phyloP scores from a whole-genome alignment of 805 yeast species.

The Lachancea sp. region DNA sequence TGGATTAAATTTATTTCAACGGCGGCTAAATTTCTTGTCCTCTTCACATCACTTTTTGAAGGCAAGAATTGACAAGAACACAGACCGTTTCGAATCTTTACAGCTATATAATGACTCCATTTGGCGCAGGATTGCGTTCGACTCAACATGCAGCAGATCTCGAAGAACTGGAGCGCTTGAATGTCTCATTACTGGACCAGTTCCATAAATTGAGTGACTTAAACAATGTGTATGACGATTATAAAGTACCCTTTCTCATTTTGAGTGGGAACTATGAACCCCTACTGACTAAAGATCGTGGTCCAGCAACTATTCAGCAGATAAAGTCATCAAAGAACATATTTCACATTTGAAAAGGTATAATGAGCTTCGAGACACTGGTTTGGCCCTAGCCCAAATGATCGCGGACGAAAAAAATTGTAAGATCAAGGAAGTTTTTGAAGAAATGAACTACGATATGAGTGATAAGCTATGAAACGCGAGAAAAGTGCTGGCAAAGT shows the following conservation, averaged over 20 bases:
- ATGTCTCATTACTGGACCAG: not conserved
- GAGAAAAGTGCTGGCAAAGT: too few relatives aligned
- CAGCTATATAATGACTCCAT: not conserved
- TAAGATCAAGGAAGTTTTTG: constrained; percentile 41
- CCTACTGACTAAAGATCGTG: not conserved
- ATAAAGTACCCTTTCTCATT: not conserved
- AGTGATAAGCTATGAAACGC: constrained; percentile 11
- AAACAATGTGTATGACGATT: constrained; percentile 1
- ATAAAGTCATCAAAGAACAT: constrained; percentile 43
- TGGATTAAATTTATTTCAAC: too few relatives aligned
- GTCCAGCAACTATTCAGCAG: constrained; percentile 29
- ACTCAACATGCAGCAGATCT: not conserved
- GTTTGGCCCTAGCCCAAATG: constrained; percentile 48
- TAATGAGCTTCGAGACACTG: constrained; percentile 59
- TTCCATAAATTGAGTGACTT: not conserved
- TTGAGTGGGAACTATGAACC: not conserved
- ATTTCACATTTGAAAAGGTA: constrained; percentile 48
- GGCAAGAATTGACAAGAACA: too few relatives aligned
- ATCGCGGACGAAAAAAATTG: constrained; percentile 54
- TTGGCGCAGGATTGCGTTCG: not conserved
- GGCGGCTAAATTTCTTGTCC: too few relatives aligned
- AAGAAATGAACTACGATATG: constrained; percentile 42
- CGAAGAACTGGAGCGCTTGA: not conserved
- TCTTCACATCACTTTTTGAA: too few relatives aligned
- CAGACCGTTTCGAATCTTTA: not conserved